Base-by-base conservation (phyloP, 345 rosid species). In the Brassica carinata region DNA sequence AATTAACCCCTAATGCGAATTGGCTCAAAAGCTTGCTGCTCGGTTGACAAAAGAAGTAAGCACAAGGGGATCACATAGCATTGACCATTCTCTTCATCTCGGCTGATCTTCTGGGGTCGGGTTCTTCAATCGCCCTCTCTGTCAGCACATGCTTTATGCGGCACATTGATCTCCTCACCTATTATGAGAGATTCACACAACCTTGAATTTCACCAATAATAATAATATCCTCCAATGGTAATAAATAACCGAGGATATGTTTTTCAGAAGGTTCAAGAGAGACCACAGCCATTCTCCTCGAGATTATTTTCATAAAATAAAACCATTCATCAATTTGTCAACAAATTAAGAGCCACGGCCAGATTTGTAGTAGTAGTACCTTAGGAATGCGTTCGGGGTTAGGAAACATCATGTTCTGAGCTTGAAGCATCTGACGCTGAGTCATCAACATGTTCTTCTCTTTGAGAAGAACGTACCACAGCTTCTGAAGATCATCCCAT, bases 361-460 rank as follows among this genome's bases (percentile, higher is more conserved):
- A 8, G 30, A 0, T 38, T 75, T 17, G 19, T 48, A 4, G 53
- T 43, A 48, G 55, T 8, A 19, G 82, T 85, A 92, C 98, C 97
- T 96, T 94, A n/a, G 97, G 95, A 61, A 92, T 71, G 79, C 99
- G 97, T 82, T 96, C 99, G 55, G 98, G 99, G 87, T 92, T 92
- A 9, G 97, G 95, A 79, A 92, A 96, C 70, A 85, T 84, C 65
- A 96, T 84, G 84, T 88, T 96, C 81, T 93, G 92, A 0, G 98
- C 83, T 73, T 93, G 91, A 85, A 96, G 97, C 99, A 93, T 89
- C 87, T 96, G 97, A 18, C 91, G 91, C 74, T 96, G 99, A 79
- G 94, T 91, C 97, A 92, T 90, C 86, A 96, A 81, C 99, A 94
- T 91, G 86, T 96, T 96, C 67, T 92, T 96, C 91, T 96, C 98